Evolutionary conservation across 2,329 filamentous ascomycete species (phyloP), one percentile per base, ranked within the genome.

Genomic region (Aureobasidium melanogenum): DNA sequence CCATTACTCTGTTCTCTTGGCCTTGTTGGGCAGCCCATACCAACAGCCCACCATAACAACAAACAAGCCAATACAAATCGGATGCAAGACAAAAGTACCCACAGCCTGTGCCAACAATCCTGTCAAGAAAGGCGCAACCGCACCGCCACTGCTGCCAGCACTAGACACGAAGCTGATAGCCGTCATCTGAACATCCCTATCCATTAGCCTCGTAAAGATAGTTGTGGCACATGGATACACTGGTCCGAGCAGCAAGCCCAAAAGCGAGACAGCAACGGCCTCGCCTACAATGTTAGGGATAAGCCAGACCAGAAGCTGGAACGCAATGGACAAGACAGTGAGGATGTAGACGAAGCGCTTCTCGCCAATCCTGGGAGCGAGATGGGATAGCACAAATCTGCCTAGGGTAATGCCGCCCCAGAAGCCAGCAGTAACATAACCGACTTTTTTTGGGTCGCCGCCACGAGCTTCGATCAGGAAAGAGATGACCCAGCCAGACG

Each of bases 401-500:
- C 69, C 70, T 5, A 71, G 47, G 0, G 70, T 70, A 51, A 71
- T 72, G 19, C 85, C 82, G 41, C 77, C 82, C 82, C 82, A 85
- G 70, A 85, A 85, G 6, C 82, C 82, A 1, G 88, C 80, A 1
- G 88, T 91, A 24, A 94, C 88, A 71, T 94, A 94, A 38, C 91
- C 90, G 19, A 94, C 88, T 3, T 81, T 79, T 0, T 81, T 78
- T 7, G 88, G 88, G 66, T 88, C 80, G 15, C 88, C 89, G 61
- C 84, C 77, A 39, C 89, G 85, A 64, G 85, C 82, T 54, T 82
- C 81, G 72, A 94, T 91, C 41, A 95, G 77, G 76, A 92, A 95
- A 2, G 88, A 91, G 64, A 93, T 91, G 52, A 93, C 87, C 91
- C 90, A 95, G 58, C 90, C 89, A 0, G 87, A 89, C 65, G 93